Evolutionary conservation across 2,329 filamentous ascomycete species (phyloP), one percentile per base, ranked within the genome.

Genomic region (Blastomyces silverae): DNA sequence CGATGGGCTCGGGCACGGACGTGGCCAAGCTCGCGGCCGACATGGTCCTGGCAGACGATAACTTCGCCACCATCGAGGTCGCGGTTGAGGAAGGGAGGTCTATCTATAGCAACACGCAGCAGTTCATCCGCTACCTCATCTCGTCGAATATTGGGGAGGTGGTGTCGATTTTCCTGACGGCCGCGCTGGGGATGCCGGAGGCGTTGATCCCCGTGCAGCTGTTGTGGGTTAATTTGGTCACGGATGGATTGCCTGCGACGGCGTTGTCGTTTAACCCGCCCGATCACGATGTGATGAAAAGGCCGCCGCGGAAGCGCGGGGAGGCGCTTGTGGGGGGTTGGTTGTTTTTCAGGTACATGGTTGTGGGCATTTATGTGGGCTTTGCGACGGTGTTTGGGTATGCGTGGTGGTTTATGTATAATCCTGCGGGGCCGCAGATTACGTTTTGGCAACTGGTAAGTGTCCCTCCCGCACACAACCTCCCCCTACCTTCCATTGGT

Each of bases 391-490:
- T 99, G 25, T 92, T 89, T 73, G 94, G 95, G 57, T 99, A 99
- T 75, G 93, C 91, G n/a, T 99, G 94, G 94, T 99, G 92, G 91
- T 99, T 97, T 83, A 92, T 99, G 89, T 96, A 89, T 82, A 93
- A 97, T 80, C 80, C 87, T 10, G 86, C 88, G 70, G 94, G 94
- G 0, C 94, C 94, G 31, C 90, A 96, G 77, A 96, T 99, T 78
- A 87, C 83, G 68, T 96, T 97, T 81, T 89, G 85, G 77, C 91
- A 99, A 75, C 82, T 99, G 70, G 82, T 84, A 78, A 77, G 81
- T 77, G 17, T 8, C 28, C 25, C 55, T 50, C 15, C 5, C 3
- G 17, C 10, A 50, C 34, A 22, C 46, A n/a, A n/a, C n/a, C n/a
- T 11, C 8, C 22, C 48, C 48, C 22, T 13, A 8, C 0, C 22